phyloP scores from a whole-genome alignment of 345 rosid genomes.

The Populus alba region DNA sequence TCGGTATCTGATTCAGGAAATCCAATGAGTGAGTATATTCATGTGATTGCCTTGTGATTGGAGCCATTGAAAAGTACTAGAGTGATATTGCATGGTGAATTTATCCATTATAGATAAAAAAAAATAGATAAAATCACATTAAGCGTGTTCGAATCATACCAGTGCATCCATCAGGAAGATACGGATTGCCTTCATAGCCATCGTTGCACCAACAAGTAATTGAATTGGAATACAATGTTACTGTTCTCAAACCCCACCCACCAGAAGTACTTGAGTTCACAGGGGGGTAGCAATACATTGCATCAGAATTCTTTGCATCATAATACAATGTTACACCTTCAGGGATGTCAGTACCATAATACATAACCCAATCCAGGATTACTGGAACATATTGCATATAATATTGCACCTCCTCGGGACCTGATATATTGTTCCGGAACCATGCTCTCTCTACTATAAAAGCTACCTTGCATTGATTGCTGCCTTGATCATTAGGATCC shows the following conservation, averaged over 20 bases:
- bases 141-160: background rate
- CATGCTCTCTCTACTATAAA: background rate
- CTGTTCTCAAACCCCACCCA: too few relatives aligned
- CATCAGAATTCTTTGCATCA: too few relatives aligned
- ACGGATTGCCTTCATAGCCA: conserved; percentile 19
- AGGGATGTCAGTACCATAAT: too few relatives aligned
- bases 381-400: background rate
- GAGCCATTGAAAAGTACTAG: background rate
- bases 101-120: too few relatives aligned
- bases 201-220: background rate
- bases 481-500: background rate
- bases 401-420: background rate
- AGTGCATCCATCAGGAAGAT: conserved; percentile 11
- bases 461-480: background rate
- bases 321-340: too few relatives aligned
- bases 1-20: conserved; percentile 8
- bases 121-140: too few relatives aligned
- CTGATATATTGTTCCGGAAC: background rate
- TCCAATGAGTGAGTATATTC: too few relatives aligned
- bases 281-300: too few relatives aligned
- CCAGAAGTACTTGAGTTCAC: too few relatives aligned
- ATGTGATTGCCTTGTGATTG: too few relatives aligned
- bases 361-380: background rate
- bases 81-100: too few relatives aligned
- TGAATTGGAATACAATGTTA: background rate